Base-by-base conservation (phyloP, 441 rosid genomes). In the Viola pubescens region DNA sequence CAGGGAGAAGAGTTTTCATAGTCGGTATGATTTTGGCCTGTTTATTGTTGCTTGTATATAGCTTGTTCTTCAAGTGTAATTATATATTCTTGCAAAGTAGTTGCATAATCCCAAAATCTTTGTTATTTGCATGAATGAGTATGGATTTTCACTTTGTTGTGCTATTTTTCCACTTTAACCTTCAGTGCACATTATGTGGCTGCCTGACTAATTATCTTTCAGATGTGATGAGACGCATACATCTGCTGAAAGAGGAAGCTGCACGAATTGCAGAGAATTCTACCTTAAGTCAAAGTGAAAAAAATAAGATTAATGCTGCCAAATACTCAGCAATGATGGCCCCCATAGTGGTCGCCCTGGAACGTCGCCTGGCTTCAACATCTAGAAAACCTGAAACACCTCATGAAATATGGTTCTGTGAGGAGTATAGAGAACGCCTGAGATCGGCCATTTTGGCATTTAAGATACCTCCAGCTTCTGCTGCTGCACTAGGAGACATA, bases 261-360 rank as follows among this genome's bases (percentile, higher is more conserved):
- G 82, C 87, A 68, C 76, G 99, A 56, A 88, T 88, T 71, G 85
- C 89, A 6, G 99, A 88, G 73, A 90, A 90, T 80, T 80, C 75
- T 16, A 88, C 99, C 69, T 78, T 94, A 64, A 90, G 86, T 75
- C 95, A 77, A 79, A 81, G 73, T 75, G 99, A 94, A 83, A 94
- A 94, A 77, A 86, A 77, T 71, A 85, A 86, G 75, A 94, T 94
- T 77, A 88, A 79, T 80, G 91, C 88, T 73, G 96, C 96, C 47
- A 90, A 84, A 70, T 94, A 90, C 77, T 88, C 99, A 52, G 99
- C 99, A 47, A 83, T 94, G 96, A 94, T 94, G 99, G 96, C 96
- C 68, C 99, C 99, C 52, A 82, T 90, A 65, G 79, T 88, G 68
- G 91, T 90, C 71, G 85, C 96, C 74, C 77, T 94, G 73, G 99